A percentile compares a stretch with the other conserved stretches of the same genome.
phyloP scores from a whole-genome alignment of 148 eudicot species.

The Camellia lanceoleosa region DNA sequence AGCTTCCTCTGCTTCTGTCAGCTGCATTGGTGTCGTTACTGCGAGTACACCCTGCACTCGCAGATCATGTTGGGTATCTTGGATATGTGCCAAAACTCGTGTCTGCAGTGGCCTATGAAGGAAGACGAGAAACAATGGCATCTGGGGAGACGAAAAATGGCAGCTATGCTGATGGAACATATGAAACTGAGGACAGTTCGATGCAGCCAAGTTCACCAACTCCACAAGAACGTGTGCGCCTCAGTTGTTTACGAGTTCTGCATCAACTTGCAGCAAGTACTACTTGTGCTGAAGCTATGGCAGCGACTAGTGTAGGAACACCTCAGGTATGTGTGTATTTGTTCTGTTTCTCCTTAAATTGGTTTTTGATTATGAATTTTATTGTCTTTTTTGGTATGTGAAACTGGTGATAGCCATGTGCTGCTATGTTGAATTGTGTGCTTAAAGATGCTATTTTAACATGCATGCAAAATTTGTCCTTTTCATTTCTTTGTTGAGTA shows the following conservation, averaged over 20 bases:
- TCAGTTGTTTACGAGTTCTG: slow-evolving; percentile 92
- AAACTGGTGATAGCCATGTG: neutral
- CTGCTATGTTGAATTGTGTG: slow-evolving; percentile 1
- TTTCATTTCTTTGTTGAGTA: neutral
- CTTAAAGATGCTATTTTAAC: neutral
- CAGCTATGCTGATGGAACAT: slow-evolving; percentile 32
- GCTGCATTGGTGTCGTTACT: slow-evolving; percentile 93
- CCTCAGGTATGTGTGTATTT: slow-evolving; percentile 65
- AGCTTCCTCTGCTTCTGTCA: slow-evolving; percentile 91
- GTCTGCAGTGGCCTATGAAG: slow-evolving; percentile 95
- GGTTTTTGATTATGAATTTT: neutral
- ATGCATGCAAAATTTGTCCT: neutral
- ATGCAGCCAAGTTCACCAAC: slow-evolving; percentile 57
- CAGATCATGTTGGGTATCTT: slow-evolving; percentile 99
- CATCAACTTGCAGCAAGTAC: slow-evolving; percentile 99
- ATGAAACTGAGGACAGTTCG: slow-evolving; percentile 56
- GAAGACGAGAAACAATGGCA: slow-evolving; percentile 92
- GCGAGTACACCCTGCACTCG: slow-evolving; percentile 95
- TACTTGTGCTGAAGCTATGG: slow-evolving; percentile 99
- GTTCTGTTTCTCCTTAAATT: neutral
- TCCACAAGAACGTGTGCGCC: slow-evolving; percentile 93
- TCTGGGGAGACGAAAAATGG: slow-evolving; percentile 50
- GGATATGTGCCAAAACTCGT: slow-evolving; percentile 98
- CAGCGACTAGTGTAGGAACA: slow-evolving; percentile 96
- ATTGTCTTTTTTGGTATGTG: neutral